These are phyloP conservation scores for Calcarisporium arbuscula DNA, from an alignment of 2,329 filamentous ascomycete species.

Conservation along the genomic window DNA sequence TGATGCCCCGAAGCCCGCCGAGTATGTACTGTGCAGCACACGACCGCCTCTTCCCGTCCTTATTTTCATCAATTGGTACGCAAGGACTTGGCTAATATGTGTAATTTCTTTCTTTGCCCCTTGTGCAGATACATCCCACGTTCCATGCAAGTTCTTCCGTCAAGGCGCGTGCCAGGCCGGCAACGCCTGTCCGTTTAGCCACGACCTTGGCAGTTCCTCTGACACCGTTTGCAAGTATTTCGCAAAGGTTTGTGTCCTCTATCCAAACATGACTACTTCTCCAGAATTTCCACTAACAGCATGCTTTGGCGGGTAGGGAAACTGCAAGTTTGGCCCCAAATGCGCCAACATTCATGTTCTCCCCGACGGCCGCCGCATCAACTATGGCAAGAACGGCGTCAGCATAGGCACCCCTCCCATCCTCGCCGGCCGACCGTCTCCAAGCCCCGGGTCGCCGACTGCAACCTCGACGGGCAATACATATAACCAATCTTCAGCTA, in stretches of 20 bases:
- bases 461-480: conserved; percentile 17
- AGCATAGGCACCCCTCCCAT: conserved; percentile 53
- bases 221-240: conserved; percentile 98
- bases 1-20: conserved; percentile 52
- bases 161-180: conserved; percentile 95
- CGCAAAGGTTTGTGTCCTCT: conserved; percentile 65
- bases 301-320: conserved; percentile 54
- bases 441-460: conserved; percentile 36
- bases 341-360: conserved; percentile 96
- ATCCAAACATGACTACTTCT: conserved; percentile 2
- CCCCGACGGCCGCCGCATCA: conserved; percentile 87
- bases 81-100: too few relatives aligned
- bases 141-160: conserved; percentile 98
- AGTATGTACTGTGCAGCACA: conserved; percentile 37
- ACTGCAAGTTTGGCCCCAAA: conserved; percentile 98
- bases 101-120: conserved; percentile 11
- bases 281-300: conserved; percentile 6
- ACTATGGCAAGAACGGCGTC: conserved; percentile 66
- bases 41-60: conserved; percentile 1
- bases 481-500: conserved; percentile 54
- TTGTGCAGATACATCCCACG: conserved; percentile 79
- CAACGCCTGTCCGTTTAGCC: conserved; percentile 91
- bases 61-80: too few relatives aligned
- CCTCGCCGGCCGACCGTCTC: conserved; percentile 60
- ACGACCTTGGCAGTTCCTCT: conserved; percentile 77